Evolutionary conservation across 2,329 filamentous ascomycete species (phyloP), one percentile per base, ranked within the genome.

Genomic region (Pleoardoris graminearum): DNA sequence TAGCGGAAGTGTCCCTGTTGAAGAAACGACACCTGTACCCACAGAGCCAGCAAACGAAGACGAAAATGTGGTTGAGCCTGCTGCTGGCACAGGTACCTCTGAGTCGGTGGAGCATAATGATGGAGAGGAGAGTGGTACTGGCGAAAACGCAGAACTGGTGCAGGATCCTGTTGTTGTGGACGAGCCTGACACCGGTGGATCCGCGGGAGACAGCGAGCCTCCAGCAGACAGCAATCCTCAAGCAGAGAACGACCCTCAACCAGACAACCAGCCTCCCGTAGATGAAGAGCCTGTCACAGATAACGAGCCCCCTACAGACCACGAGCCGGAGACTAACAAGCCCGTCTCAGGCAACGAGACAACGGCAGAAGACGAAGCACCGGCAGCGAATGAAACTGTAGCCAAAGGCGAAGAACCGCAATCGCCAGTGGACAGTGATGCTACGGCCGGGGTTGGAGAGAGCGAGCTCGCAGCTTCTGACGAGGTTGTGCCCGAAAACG

Each of bases 141-240:
- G n/a, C n/a, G n/a, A n/a, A n/a, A n/a, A n/a, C n/a, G n/a, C n/a
- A n/a, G n/a, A n/a, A n/a, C n/a, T n/a, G n/a, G n/a, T n/a, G n/a
- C n/a, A 57, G 37, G 39, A 52, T 30, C 25, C 22, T 23, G 4
- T 23, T 32, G 17, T 35, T 25, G 52, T 21, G 16, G 49, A 53
- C 4, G 25, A 27, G 25, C 25, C 25, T 27, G 25, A 27, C n/a
- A 17, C 14, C 4, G 14, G 30, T 32, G 30, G n/a, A 32, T 32
- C 30, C 4, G 4, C 10, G 30, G 30, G n/a, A 12, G 30, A 36
- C 4, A 12, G 22, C 17, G 27, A 30, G 33, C n/a, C 54, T 32
- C 11, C 44, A 25, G 8, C 36, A 39, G 17, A 51, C 11, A 27
- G n/a, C 4, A 19, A 36, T 3, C 33, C 43, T 22, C 12, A 16